Conservation (phyloP, 345 rosid species). For the Pseudoturritis turrita region DNA sequence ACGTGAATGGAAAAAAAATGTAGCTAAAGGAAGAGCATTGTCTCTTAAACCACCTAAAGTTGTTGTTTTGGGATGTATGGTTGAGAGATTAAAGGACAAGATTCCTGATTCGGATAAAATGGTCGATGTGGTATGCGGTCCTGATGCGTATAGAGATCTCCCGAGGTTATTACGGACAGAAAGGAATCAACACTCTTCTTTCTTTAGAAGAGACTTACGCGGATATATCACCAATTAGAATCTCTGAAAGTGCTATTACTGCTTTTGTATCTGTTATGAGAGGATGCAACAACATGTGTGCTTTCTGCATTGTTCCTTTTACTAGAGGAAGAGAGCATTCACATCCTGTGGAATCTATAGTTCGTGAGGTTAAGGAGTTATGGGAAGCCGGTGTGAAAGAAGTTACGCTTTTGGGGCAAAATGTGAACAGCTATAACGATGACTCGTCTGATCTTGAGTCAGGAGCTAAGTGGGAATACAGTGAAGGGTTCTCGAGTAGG, state of each 20-base stretch:
- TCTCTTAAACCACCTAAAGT: conserved; percentile 80
- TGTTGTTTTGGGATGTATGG: conserved; percentile 97
- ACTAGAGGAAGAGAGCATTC: conserved; percentile 95
- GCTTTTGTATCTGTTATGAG: conserved; percentile 96
- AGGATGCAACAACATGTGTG: conserved; percentile 98
- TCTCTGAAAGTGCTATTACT: conserved; percentile 55
- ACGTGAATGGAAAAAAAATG: conserved; percentile 82
- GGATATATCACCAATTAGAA: conserved; percentile 72
- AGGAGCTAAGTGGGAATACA: conserved; percentile 67
- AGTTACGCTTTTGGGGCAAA: conserved; percentile 92
- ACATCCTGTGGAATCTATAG: conserved; percentile 86
- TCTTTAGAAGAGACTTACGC: conserved; percentile 96
- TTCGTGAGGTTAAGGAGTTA: conserved; percentile 77
- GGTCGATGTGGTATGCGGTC: conserved; percentile 98
- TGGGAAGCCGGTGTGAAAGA: conserved; percentile 86
- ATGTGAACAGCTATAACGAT: conserved; percentile 93
- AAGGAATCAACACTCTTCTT: conserved; percentile 90
- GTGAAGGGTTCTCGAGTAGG: conserved; percentile 84
- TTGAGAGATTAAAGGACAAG: conserved; percentile 88
- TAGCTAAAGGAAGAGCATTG: conserved; percentile 59
- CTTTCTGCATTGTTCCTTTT: conserved; percentile 93
- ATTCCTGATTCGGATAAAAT: conserved; percentile 90
- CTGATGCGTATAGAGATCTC: conserved; percentile 92
- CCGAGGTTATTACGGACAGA: conserved; percentile 78
- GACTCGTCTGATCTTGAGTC: conserved; percentile 54